These are phyloP conservation scores for Populus trichocarpa DNA, from an alignment of 441 rosid genomes.

Conservation along the genomic window DNA sequence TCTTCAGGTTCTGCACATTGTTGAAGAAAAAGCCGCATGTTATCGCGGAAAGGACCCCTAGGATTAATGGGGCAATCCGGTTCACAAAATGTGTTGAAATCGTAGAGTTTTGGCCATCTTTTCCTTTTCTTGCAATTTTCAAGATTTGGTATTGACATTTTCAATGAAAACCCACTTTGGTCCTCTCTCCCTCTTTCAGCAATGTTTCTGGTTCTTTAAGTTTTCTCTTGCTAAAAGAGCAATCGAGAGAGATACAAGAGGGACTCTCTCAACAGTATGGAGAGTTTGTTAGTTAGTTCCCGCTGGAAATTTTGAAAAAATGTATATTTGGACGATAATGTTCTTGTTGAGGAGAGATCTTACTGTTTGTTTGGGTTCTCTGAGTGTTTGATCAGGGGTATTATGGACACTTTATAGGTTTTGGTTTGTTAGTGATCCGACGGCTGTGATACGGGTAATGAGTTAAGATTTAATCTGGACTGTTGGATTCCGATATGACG, in stretches of 20 bases:
- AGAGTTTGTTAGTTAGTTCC: background rate
- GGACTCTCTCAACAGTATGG: background rate
- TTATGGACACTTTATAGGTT: background rate
- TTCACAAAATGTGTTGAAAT: constrained; percentile 47
- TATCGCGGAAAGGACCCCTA: constrained; percentile 57
- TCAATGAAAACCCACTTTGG: background rate
- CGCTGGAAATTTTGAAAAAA: background rate
- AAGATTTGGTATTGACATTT: constrained; percentile 53
- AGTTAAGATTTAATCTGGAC: too few species aligned
- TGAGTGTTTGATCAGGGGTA: too few species aligned
- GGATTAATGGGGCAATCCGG: constrained; percentile 44
- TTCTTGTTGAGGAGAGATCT: background rate
- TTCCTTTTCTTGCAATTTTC: constrained; percentile 68
- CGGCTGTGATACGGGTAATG: too few species aligned
- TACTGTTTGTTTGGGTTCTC: background rate
- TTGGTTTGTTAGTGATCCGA: too few species aligned
- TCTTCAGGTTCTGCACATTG: constrained; percentile 54
- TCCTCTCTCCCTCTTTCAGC: constrained; percentile 2
- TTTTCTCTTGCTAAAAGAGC: background rate
- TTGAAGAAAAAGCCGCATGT: constrained; percentile 49
- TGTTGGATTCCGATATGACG: too few species aligned
- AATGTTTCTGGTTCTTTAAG: background rate
- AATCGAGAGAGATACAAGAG: background rate
- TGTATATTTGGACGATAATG: background rate
- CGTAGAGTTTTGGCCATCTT: constrained; percentile 44